Conservation (phyloP, 805 yeast species). For the Saturnispora gosingensis region DNA sequence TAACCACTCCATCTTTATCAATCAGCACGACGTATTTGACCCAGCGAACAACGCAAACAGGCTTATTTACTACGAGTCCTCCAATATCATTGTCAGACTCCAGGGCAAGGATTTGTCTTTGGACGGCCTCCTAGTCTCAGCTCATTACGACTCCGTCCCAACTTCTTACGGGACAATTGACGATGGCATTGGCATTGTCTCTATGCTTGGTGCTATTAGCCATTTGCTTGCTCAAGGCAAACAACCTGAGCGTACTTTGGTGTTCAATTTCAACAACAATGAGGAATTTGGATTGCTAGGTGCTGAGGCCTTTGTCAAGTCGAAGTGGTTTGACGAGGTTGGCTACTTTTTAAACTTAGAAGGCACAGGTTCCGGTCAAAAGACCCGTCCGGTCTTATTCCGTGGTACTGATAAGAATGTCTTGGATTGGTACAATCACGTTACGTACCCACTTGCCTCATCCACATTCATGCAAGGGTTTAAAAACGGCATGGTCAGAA, state of each 20-base stretch:
- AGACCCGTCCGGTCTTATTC: constrained; percentile 67
- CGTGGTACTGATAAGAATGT: constrained; percentile 76
- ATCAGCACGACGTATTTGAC: constrained; percentile 42
- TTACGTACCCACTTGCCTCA: constrained; percentile 63
- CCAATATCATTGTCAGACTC: constrained; percentile 69
- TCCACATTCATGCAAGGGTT: constrained; percentile 83
- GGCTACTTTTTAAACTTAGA: constrained; percentile 70
- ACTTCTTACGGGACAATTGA: constrained; percentile 84
- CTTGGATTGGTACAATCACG: constrained; percentile 43
- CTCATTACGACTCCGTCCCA: constrained; percentile 88
- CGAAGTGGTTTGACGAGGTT: constrained; percentile 60
- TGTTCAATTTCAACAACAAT: constrained; percentile 81
- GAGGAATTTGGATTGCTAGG: constrained; percentile 87
- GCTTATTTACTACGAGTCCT: constrained; percentile 70
- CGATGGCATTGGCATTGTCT: constrained; percentile 83
- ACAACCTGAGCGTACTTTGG: constrained; percentile 61
- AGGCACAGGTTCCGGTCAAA: constrained; percentile 79
- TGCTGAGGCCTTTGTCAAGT: constrained; percentile 61
- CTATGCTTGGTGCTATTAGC: constrained; percentile 62
- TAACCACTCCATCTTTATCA: constrained; percentile 26
- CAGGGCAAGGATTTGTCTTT: constrained; percentile 50
- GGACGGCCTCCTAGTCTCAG: constrained; percentile 66
- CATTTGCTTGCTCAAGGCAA: constrained; percentile 27
- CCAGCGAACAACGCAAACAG: constrained; percentile 33
- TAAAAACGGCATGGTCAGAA: constrained; percentile 55